phyloP scores from a whole-genome alignment of 768 basidiomycete genomes.

The Mrakia gelida region DNA sequence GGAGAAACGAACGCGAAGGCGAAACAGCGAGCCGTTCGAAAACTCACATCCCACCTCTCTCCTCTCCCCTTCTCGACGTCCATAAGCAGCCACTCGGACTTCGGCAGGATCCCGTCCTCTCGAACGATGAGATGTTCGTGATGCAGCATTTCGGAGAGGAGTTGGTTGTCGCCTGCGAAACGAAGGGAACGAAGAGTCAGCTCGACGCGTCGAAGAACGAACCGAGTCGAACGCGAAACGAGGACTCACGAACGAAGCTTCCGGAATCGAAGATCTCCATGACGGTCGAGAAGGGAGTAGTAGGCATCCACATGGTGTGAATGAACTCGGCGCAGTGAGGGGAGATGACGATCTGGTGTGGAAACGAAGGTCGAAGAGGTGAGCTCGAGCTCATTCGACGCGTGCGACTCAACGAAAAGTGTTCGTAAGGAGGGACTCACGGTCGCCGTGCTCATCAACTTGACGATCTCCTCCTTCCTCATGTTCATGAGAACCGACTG shows the following conservation, averaged over 20 bases:
- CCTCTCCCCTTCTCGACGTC: constrained; percentile 33
- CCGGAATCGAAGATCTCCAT: constrained; percentile 41
- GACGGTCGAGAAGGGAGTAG: constrained; percentile 36
- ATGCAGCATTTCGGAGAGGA: constrained; percentile 37
- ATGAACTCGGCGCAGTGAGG: constrained; percentile 39
- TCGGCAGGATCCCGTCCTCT: constrained; percentile 34
- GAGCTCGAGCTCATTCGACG: not conserved
- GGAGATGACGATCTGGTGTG: constrained; percentile 38
- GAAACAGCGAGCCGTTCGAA: not conserved
- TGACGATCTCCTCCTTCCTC: constrained; percentile 36
- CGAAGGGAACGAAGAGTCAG: not conserved
- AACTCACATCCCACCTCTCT: constrained; percentile 34
- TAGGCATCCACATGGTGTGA: constrained; percentile 40
- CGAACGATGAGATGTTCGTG: constrained; percentile 39
- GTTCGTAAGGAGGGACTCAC: not conserved
- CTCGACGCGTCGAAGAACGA: not conserved
- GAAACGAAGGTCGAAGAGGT: not conserved
- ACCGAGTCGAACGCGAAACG: not conserved
- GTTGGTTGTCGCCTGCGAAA: constrained; percentile 37
- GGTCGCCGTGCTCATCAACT: constrained; percentile 34
- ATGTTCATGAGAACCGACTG: constrained; percentile 38
- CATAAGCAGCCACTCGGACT: constrained; percentile 33
- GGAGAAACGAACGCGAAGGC: not conserved
- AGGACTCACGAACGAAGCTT: constrained; percentile 39
- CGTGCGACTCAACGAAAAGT: not conserved